These are phyloP conservation scores for Tetratostichococcus sp. DNA, from an alignment of 139 green algal genomes.

Conservation along the genomic window DNA sequence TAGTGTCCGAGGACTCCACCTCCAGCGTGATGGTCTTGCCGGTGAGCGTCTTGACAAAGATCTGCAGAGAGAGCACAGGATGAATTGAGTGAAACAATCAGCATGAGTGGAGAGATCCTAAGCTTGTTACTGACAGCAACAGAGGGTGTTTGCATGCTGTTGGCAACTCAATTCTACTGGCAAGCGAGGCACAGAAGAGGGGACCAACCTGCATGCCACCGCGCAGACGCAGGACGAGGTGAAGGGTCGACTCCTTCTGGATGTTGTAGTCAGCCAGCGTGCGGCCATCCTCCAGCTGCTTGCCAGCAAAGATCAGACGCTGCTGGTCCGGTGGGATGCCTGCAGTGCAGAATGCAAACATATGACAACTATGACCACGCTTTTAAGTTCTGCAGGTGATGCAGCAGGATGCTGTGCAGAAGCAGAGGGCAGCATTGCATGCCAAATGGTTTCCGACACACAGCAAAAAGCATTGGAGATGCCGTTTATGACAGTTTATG, in stretches of 20 bases:
- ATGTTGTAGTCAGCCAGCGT: constrained; percentile 98
- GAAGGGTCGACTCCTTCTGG: constrained; percentile 86
- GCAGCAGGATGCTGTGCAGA: too few relatives aligned
- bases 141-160: too few relatives aligned
- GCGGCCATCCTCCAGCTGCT: constrained; percentile 94
- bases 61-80: constrained; percentile 49
- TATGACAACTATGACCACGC: neutral
- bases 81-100: too few relatives aligned
- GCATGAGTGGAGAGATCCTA: too few relatives aligned
- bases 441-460: too few relatives aligned
- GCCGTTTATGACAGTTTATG: too few relatives aligned
- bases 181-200: too few relatives aligned
- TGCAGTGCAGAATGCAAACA: constrained; percentile 9
- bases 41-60: constrained; percentile 83
- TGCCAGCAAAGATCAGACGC: constrained; percentile 94
- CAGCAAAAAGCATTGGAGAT: too few relatives aligned
- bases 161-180: too few relatives aligned
- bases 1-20: constrained; percentile 57
- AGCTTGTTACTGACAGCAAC: too few relatives aligned
- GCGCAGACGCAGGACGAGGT: constrained; percentile 83
- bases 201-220: constrained; percentile 75
- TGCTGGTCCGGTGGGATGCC: constrained; percentile 95
- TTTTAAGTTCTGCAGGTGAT: too few relatives aligned
- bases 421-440: too few relatives aligned
- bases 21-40: constrained; percentile 83